Evolutionary conservation across 2,329 filamentous ascomycete genomes (phyloP), one percentile per base, ranked within the genome.

Genomic region (Phialocephala sp.): DNA sequence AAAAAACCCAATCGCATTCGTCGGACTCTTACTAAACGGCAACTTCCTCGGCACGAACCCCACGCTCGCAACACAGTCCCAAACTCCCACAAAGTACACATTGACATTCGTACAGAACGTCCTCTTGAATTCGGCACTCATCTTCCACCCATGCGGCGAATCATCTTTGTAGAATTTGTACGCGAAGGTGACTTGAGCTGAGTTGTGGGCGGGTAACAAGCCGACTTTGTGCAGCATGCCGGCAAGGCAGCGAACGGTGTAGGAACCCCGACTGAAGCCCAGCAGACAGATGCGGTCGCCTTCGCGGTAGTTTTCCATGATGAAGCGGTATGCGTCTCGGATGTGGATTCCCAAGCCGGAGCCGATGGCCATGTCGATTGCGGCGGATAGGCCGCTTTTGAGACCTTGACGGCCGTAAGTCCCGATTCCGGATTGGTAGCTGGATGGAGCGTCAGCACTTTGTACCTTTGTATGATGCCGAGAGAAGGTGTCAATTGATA

Each of bases 181-280:
- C 9, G 80, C 80, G 67, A 82, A 81, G 6, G 70, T 72, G 12
- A 82, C 71, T 63, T 81, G 79, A 2, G 76, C 73, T 0, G 58
- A 91, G 72, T 96, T 96, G 12, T 92, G 92, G 1, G 91, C 89
- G 14, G 70, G 71, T 75, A 81, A 62, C 67, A 76, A 69, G 6
- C 79, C 79, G 32, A 80, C 79, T 68, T 80, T 80, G 71, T 80
- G 79, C 8, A 80, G 72, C 79, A 81, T 80, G 2, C 78, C 79
- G 20, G 78, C 75, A 4, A 85, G 74, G 62, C 83, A 85, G 4
- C 82, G 78, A 18, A 82, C 82, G 1, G 82, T 84, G 60, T 85
- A 85, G 5, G 82, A 80, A 15, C 81, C 82, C 64, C 82, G 74
- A 0, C 80, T 83, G 72, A 84, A 84, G 3, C 82, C 82, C 27